Conservation (phyloP, 495 filamentous ascomycete genomes). For the Penicillium cinerascens region DNA sequence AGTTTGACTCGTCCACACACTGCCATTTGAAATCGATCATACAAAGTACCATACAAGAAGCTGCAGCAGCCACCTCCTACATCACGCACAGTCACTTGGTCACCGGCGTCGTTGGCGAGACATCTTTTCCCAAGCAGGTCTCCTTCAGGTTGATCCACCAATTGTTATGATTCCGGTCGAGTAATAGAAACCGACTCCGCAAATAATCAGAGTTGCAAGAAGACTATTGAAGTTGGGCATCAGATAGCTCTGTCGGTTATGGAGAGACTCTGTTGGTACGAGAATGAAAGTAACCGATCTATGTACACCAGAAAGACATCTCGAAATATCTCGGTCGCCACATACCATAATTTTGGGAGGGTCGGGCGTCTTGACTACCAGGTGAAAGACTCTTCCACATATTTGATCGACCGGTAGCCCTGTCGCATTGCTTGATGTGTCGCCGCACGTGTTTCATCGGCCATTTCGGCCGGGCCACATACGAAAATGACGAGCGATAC, state of each 20-base stretch:
- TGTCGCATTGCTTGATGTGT: slow-evolving; percentile 34
- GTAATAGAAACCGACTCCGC: too few relatives aligned
- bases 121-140: slow-evolving; percentile 1
- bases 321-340: not conserved
- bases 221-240: too few relatives aligned
- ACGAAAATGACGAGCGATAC: slow-evolving; percentile 40
- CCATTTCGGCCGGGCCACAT: slow-evolving; percentile 49
- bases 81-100: not conserved
- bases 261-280: too few relatives aligned
- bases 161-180: too few relatives aligned
- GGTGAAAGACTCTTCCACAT: slow-evolving; percentile 45
- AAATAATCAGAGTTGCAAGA: too few relatives aligned
- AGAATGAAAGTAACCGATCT: not conserved
- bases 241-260: too few relatives aligned
- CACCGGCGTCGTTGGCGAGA: not conserved
- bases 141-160: not conserved
- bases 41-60: not conserved
- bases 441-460: slow-evolving; percentile 44
- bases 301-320: not conserved
- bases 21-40: slow-evolving; percentile 7
- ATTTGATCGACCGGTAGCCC: slow-evolving; percentile 32
- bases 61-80: slow-evolving; percentile 7
- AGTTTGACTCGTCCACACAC: not conserved
- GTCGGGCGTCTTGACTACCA: slow-evolving; percentile 22
- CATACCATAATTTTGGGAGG: not conserved